Base-by-base conservation (phyloP, 805 yeast genomes). In the Candida maltosa region DNA sequence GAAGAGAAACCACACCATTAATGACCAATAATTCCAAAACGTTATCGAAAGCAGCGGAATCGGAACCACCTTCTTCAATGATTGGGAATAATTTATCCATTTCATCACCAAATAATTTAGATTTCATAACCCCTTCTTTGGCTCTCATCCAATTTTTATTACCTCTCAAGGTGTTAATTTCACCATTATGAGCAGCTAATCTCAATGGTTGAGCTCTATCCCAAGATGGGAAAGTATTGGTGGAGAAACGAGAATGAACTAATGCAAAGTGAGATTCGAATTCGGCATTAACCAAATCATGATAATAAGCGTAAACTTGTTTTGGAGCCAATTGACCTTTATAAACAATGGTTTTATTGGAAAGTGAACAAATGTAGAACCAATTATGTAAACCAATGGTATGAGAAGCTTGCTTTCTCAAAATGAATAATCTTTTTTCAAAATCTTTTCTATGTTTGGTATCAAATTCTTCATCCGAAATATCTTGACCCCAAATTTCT, bases 191-290 rank as follows among this genome's bases (percentile, higher is more conserved):
- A 26, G 98, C 98, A 21, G 95, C 87, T 83, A 94, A 83, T 62
- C 97, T 75, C 54, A 91, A 74, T 32, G 98, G 98, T 66, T 91
- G 98, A 16, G 98, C 97, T 65, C 98, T 80, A 66, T 93, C 98
- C 98, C 98, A 91, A n/a, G 96, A 87, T 31, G 98, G 98, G 78
- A 91, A 91, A 32, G 98, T 91, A 64, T 91, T 91, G 21, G 98
- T 91, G 39, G 97, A 88, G 73, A 91, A 91, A 60, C 98, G 80
- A 16, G 97, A 89, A 69, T 91, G 98, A 34, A 91, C 97, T 27
- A 91, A 74, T 11, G 97, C 95, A 72, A 93, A 87, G 57, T 89
- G 97, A 30, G 94, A 93, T 66, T 87, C 91, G 63, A 80, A 91
- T 54, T 88, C 93, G 18, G 88, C 91, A 59, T 87, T 88, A 44